These are phyloP conservation scores for Knufia fluminis DNA, from an alignment of 2,329 filamentous ascomycete genomes.

Conservation along the genomic window DNA sequence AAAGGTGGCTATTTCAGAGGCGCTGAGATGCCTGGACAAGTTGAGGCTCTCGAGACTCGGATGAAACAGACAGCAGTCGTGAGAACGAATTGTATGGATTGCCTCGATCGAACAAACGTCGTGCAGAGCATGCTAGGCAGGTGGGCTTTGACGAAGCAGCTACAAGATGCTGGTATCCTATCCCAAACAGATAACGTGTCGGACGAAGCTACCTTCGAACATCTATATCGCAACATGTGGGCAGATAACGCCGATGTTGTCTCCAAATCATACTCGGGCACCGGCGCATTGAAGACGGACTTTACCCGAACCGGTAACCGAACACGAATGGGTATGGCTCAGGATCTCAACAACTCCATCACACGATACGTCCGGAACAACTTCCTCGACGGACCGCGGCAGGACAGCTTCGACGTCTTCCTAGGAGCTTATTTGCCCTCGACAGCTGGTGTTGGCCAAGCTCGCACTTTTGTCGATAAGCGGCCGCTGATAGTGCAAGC, in stretches of 20 bases:
- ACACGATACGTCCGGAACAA: constrained; percentile 91
- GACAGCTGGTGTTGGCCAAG: constrained; percentile 59
- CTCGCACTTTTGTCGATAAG: constrained; percentile 71
- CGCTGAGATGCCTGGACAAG: constrained; percentile 68
- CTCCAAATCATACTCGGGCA: constrained; percentile 85
- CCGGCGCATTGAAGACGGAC: constrained; percentile 95
- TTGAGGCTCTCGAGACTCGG: constrained; percentile 68
- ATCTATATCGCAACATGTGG: constrained; percentile 94
- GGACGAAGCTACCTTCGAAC: constrained; percentile 73
- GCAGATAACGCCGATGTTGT: constrained; percentile 97
- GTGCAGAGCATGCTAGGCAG: constrained; percentile 95
- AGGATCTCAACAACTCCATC: constrained; percentile 79
- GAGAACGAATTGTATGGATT: constrained; percentile 98
- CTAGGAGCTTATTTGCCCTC: constrained; percentile 75
- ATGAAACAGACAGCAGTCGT: constrained; percentile 81
- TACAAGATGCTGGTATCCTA: constrained; percentile 74
- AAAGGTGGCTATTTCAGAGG: constrained; percentile 88
- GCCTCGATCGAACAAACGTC: constrained; percentile 92
- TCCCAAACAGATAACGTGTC: constrained; percentile 66
- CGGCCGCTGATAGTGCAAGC: constrained; percentile 81
- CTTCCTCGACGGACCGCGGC: constrained; percentile 83
- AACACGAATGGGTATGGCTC: constrained; percentile 73
- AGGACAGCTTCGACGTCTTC: constrained; percentile 94
- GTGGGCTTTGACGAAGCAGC: constrained; percentile 78
- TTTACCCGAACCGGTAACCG: constrained; percentile 88